Base-by-base conservation (phyloP, 2,329 filamentous ascomycete species). In the Gaeumannomyces tritici region DNA sequence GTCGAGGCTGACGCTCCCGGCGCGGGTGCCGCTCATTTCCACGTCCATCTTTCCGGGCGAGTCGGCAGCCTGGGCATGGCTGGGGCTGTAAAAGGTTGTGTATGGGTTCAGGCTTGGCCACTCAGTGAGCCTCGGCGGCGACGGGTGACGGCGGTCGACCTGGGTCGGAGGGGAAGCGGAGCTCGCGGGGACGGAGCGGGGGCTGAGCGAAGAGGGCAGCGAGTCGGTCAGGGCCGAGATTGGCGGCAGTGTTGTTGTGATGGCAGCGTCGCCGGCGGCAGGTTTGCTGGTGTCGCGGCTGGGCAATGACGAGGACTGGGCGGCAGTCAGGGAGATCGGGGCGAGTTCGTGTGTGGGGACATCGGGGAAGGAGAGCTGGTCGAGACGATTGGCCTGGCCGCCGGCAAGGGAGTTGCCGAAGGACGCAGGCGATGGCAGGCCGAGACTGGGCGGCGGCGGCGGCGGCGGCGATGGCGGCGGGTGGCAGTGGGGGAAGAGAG, bases 1-100 rank as follows among this genome's bases (percentile, higher is more conserved):
- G 68, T 89, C 86, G 31, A 89, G 72, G 64, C 77, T 85, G 59
- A 86, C 80, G 64, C 80, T 84, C 62, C 76, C 76, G 6, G 79
- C 74, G 59, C 80, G 76, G 62, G 72, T 77, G 65, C 72, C 77
- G 62, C 69, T 74, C 21, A 72, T 68, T 62, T 84, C 81, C 55
- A 78, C 65, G 59, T 83, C 81, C 78, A 81, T 81, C 64, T 73
- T 73, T 65, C 75, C 73, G 5, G 80, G 78, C 33, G 79, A 78
- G 51, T 80, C 78, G 27, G 72, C 72, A 31, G 73, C 68, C 62
- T 79, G 74, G 1, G 71, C 73, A 73, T 79, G 74, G 64, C 76
- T 76, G 4, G 77, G 76, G 1, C 71, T 73, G 65, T 80, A 80
- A 66, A 80, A 83, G 9, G 76, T 73, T 12, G 79, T 78, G 26